Conservation (phyloP, 495 filamentous ascomycete species). For the Neurospora sp. region DNA sequence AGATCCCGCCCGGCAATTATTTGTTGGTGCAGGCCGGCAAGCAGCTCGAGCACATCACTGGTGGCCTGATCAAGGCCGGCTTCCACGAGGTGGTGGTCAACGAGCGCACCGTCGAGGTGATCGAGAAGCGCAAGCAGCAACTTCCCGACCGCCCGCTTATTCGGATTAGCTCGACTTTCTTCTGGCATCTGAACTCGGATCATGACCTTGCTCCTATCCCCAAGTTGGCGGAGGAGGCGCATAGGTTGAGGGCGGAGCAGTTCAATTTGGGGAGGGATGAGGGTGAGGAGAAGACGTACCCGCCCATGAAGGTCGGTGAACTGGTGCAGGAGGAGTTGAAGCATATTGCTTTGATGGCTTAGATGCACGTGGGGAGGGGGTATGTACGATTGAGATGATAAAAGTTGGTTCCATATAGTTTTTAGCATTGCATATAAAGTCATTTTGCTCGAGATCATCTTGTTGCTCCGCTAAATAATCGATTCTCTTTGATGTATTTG, state of each 20-base stretch:
- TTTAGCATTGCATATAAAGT: not conserved
- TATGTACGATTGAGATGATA: not conserved
- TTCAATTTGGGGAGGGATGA: slow-evolving; percentile 34
- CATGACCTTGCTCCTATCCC: slow-evolving; percentile 36
- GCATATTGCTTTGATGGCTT: slow-evolving; percentile 35
- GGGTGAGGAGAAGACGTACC: slow-evolving; percentile 33
- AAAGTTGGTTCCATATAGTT: not conserved
- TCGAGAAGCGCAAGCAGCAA: slow-evolving; percentile 23
- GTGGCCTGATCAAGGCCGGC: slow-evolving; percentile 42
- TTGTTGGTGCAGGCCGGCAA: slow-evolving; percentile 44
- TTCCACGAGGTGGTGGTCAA: slow-evolving; percentile 46
- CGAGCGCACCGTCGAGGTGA: slow-evolving; percentile 28
- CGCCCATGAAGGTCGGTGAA: slow-evolving; percentile 36
- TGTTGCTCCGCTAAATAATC: not conserved
- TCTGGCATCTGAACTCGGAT: slow-evolving; percentile 41
- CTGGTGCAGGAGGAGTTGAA: slow-evolving; percentile 38
- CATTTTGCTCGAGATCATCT: not conserved
- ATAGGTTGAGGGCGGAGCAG: slow-evolving; percentile 28
- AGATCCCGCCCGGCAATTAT: slow-evolving; percentile 37
- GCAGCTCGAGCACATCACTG: slow-evolving; percentile 43
- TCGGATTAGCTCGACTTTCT: slow-evolving; percentile 40
- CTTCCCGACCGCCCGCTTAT: slow-evolving; percentile 34
- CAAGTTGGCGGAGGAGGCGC: slow-evolving; percentile 24
- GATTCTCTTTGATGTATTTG: not conserved
- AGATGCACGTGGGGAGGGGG: not conserved